Percentiles rank a stretch among this genome's conserved stretches.
These are phyloP conservation scores for Pythium biforme DNA, from an alignment of 352 stramenopile genomes.

Conservation along the genomic window DNA sequence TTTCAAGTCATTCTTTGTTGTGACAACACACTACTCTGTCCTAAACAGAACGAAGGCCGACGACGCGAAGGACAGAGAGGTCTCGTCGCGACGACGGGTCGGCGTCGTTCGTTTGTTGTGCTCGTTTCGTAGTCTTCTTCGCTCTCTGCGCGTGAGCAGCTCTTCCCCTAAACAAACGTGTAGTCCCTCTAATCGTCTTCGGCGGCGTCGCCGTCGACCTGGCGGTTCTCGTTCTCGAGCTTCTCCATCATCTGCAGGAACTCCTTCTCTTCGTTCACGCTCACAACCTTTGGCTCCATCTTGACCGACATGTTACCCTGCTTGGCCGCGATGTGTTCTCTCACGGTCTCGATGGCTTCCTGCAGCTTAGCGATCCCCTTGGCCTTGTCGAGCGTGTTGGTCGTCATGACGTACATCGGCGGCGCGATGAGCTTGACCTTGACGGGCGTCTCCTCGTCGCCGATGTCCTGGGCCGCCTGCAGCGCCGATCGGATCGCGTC, in stretches of 20 bases:
- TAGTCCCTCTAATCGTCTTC: constrained; percentile 81
- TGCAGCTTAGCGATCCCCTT: constrained; percentile 96
- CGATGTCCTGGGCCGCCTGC: constrained; percentile 82
- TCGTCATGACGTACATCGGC: constrained; percentile 99
- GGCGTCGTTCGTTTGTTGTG: neutral
- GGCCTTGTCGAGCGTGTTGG: constrained; percentile 98
- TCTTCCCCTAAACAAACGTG: constrained; percentile 12
- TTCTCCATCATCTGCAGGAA: constrained; percentile 99
- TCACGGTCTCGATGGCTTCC: constrained; percentile 94
- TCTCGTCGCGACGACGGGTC: neutral
- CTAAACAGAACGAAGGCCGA: neutral
- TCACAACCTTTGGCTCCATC: constrained; percentile 99
- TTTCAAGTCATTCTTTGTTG: constrained; percentile 2
- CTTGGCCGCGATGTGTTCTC: constrained; percentile 93
- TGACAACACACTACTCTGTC: constrained; percentile 18
- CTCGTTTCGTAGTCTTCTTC: neutral
- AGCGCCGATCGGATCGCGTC: constrained; percentile 98
- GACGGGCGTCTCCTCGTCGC: constrained; percentile 91
- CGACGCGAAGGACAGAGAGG: neutral
- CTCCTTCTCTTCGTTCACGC: constrained; percentile 98
- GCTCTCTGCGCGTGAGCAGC: neutral
- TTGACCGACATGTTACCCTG: constrained; percentile 96
- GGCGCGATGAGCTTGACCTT: constrained; percentile 99
- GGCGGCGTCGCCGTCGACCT: constrained; percentile 97
- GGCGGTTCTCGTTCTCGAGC: constrained; percentile 97